Evolutionary conservation across 305 asterid species (phyloP), one percentile per base, ranked within the genome.

Genomic region (Fraxinus platypoda): DNA sequence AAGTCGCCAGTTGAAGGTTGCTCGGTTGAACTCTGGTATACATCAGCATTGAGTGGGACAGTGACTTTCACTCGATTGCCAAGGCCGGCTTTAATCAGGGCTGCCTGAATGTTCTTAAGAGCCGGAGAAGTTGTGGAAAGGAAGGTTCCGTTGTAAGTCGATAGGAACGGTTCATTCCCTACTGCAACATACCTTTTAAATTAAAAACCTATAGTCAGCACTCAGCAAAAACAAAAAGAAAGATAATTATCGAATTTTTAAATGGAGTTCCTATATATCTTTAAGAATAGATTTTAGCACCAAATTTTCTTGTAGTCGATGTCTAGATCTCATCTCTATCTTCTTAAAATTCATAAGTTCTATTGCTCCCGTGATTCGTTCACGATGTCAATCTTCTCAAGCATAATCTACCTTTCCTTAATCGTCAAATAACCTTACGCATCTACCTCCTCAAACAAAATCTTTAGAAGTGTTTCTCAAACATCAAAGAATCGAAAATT

Each of bases 91-190:
- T 92, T 93, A 66, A 96, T 84, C 30, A 96, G 92, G 46, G 99
- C 98, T 4, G 98, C 99, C 86, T 96, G 98, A 70, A 96, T 90
- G 62, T 96, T 96, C 82, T 84, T 88, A 8, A 96, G 91, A 76
- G 99, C 98, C 0, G 99, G 99, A 13, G 83, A 79, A 7, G 97
- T 94, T 21, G 92, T 85, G 91, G 43, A 43, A 2, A 89, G 82
- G 85, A 54, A 94, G 49, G 97, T 90, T 9, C 98, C 98, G 25
- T 96, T 96, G 71, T 82, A 86, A 70, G 95, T 76, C 2, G 90
- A 77, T 28, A 96, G 87, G 83, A 96, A 93, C 2, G 99, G 99
- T 80, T 95, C 99, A 68, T 95, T 95, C 73, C 99, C 99, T 11
- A 95, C 99, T 17, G 99, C 99, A 86, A 96, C 99, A 78, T 93